phyloP scores from a whole-genome alignment of 306 rosid genomes.

The Quercus bicolor region DNA sequence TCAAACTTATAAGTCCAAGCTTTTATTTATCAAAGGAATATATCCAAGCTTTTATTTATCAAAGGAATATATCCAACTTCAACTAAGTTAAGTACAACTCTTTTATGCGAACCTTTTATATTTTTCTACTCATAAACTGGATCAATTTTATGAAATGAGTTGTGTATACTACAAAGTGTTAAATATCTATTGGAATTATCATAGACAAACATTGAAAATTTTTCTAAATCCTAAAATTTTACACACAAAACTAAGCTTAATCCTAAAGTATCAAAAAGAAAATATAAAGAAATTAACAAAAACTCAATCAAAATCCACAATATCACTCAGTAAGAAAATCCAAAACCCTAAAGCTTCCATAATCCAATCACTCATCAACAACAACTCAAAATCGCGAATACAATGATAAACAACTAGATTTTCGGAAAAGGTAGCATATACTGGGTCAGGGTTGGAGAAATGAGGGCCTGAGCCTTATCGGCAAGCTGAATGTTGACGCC shows the following conservation, averaged over 20 bases:
- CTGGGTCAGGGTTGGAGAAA: slow-evolving; percentile 11
- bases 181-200: no score
- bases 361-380: background rate
- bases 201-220: no score
- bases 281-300: no score
- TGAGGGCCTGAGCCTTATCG: slow-evolving; percentile 83
- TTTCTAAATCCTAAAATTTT: no score
- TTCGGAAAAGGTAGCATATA: background rate
- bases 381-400: background rate
- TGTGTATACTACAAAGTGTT: no score
- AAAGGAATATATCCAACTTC: background rate
- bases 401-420: no score
- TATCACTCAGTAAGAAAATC: background rate
- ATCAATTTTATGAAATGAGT: no score
- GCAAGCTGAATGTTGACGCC: slow-evolving; percentile 98
- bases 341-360: background rate
- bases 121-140: background rate
- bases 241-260: no score
- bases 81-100: background rate
- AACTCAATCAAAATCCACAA: no score
- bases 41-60: background rate
- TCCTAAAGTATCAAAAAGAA: no score
- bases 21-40: background rate
- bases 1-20: background rate
- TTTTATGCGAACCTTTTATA: background rate